A percentile compares a stretch with the other conserved stretches of the same genome.
phyloP scores from a whole-genome alignment of 345 rosid genomes.

The Ailanthus altissimus region DNA sequence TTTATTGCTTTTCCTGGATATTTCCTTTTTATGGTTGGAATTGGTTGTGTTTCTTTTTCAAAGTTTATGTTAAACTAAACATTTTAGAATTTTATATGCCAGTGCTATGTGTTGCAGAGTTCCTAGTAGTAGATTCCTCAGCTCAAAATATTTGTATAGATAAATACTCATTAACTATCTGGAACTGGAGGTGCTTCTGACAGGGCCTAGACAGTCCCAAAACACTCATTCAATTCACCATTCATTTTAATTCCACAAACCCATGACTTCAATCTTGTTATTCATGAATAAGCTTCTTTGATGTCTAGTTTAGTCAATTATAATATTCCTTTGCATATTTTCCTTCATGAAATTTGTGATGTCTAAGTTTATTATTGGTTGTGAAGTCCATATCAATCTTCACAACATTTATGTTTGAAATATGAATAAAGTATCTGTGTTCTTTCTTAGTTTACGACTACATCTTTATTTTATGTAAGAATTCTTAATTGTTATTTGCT shows the following conservation, averaged over 20 bases:
- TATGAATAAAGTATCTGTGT: not conserved
- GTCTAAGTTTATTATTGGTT: not conserved
- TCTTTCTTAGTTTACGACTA: not conserved
- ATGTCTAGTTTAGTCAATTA: not conserved
- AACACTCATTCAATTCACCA: not conserved
- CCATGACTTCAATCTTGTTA: not conserved
- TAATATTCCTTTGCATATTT: not conserved
- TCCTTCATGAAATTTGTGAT: not conserved
- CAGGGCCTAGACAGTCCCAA: not conserved
- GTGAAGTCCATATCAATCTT: not conserved
- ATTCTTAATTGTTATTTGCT: not conserved
- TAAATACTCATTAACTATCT: not conserved
- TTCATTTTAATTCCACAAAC: not conserved
- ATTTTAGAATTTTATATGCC: not conserved
- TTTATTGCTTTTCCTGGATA: not conserved
- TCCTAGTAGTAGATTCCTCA: not conserved
- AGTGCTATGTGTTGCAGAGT: conserved; percentile 6
- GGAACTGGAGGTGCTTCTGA: not conserved
- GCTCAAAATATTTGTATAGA: not conserved
- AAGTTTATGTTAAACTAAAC: not conserved
- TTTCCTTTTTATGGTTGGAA: not conserved
- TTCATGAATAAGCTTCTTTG: not conserved
- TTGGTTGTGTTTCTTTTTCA: not conserved
- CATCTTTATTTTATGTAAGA: not conserved
- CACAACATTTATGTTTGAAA: not conserved